Base-by-base conservation (phyloP, 164 flowering plant species). In the Tinospora cordifolia region DNA sequence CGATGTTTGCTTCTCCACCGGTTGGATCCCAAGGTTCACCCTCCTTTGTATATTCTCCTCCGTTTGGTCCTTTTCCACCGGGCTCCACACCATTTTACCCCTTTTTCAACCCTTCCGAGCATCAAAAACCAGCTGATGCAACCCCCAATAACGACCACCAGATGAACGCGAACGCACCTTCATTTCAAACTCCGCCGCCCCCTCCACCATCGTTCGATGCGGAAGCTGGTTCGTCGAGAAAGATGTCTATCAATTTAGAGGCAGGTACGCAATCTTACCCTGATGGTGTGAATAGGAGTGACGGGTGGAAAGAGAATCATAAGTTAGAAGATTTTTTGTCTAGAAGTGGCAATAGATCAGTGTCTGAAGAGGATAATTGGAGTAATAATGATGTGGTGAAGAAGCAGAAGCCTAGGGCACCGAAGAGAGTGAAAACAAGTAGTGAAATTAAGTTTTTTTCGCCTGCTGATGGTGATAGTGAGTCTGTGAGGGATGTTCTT, bases 21-120 rank as follows among this genome's bases (percentile, higher is more conserved):
- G 83, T 19, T 60, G 60, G 73, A 60, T 83, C 26, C 69, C 76
- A 80, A 75, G 5, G 80, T 72, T 73, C 83, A 41, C 75, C 89
- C 10, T 85, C 88, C 0, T 85, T 85, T 81, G 83, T 78, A 25
- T 82, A 80, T 68, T 74, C 76, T 0, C 70, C 87, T 1, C 92
- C 92, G 0, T 68, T 79, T 63, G 87, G 89, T 27, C 87, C 93
- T 19, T 84, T 81, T 41, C 92, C 93, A 11, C 67, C 89, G 57
- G 87, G 86, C 24, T 67, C 77, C 51, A 22, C 89, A 41, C 86
- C 90, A 8, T 85, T 84, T 76, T 85, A 81, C 78, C 92, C 97
- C 0, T 86, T 87, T 70, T 71, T 38, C 69, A 63, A 27, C 34
- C 75, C 83, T 13, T 66, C 79, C n/a, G 80, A 73, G 1, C 58